Evolutionary conservation across 345 rosid genomes (phyloP).

Genomic region (Pistacia integerrima): DNA sequence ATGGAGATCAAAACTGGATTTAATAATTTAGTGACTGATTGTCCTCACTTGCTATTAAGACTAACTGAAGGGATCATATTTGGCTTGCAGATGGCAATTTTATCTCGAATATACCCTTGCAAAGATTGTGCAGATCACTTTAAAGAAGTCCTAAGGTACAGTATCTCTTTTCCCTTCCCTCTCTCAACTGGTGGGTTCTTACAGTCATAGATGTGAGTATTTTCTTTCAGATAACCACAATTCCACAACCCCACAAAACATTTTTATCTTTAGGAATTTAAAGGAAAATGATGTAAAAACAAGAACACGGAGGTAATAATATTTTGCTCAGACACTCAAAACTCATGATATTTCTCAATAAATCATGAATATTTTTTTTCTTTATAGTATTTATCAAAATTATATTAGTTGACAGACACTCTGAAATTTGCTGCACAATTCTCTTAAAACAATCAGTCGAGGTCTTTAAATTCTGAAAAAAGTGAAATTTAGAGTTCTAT

Average conservation of each 20-base stretch:
- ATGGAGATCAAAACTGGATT: not conserved
- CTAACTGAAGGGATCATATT: slow-evolving; percentile 15
- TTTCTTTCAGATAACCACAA: not conserved
- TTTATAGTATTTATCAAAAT: no score
- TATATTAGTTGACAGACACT: no score
- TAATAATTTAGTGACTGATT: not conserved
- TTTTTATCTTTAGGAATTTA: no score
- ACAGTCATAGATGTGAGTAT: slow-evolving; percentile 5
- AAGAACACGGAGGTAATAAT: no score
- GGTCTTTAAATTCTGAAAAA: not conserved
- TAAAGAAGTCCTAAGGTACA: slow-evolving; percentile 82
- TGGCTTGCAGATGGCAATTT: slow-evolving; percentile 74
- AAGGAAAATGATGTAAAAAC: no score
- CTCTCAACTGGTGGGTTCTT: not conserved
- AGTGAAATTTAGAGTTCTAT: not conserved
- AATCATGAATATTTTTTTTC: no score
- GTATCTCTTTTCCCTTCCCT: not conserved
- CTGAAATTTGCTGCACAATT: no score
- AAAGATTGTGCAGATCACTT: slow-evolving; percentile 97
- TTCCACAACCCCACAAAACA: no score
- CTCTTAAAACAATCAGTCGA: not conserved
- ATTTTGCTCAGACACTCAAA: no score
- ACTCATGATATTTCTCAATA: no score
- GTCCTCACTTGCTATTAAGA: not conserved
- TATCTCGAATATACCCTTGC: slow-evolving; percentile 93